Percentiles rank a stretch among this genome's conserved stretches.
These are phyloP conservation scores for Scutellaria barbata DNA, from an alignment of 257 asterid species.

Conservation along the genomic window DNA sequence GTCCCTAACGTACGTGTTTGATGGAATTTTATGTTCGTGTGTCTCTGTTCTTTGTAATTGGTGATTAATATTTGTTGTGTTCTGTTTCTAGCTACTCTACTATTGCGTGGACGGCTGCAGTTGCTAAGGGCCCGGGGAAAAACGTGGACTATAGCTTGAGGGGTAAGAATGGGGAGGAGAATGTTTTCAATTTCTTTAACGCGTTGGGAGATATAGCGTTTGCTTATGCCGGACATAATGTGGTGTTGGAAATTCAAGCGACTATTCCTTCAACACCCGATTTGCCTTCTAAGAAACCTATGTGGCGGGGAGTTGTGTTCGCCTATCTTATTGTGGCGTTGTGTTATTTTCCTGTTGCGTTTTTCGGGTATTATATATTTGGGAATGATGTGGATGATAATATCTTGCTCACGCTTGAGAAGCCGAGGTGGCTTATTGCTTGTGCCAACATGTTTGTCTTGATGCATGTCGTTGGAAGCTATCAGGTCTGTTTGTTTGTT, in stretches of 20 bases:
- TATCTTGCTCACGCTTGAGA: conserved; percentile 47
- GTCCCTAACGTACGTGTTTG: conserved; percentile 42
- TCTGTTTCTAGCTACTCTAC: conserved; percentile 44
- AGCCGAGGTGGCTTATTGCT: conserved; percentile 60
- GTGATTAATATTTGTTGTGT: neutral
- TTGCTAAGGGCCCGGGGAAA: conserved; percentile 15
- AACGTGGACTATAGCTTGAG: conserved; percentile 35
- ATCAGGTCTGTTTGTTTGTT: conserved; percentile 35
- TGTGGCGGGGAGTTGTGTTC: conserved; percentile 59
- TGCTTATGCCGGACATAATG: conserved; percentile 57
- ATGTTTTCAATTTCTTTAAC: conserved; percentile 45
- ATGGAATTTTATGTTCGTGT: too few species aligned
- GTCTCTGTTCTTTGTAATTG: too few species aligned
- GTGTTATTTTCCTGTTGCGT: conserved; percentile 58
- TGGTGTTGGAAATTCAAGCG: conserved; percentile 65
- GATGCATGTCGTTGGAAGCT: conserved; percentile 60
- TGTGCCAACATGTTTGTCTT: conserved; percentile 54
- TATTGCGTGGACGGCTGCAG: conserved; percentile 48
- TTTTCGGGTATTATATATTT: conserved; percentile 46
- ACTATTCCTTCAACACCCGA: conserved; percentile 61
- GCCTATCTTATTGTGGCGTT: conserved; percentile 50
- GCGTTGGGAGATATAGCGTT: conserved; percentile 55
- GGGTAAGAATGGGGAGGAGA: conserved; percentile 24
- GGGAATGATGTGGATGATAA: conserved; percentile 58
- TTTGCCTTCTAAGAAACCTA: conserved; percentile 53